Conservation (phyloP, 73 alveolate species). For the Paramecium pentaurelia region DNA sequence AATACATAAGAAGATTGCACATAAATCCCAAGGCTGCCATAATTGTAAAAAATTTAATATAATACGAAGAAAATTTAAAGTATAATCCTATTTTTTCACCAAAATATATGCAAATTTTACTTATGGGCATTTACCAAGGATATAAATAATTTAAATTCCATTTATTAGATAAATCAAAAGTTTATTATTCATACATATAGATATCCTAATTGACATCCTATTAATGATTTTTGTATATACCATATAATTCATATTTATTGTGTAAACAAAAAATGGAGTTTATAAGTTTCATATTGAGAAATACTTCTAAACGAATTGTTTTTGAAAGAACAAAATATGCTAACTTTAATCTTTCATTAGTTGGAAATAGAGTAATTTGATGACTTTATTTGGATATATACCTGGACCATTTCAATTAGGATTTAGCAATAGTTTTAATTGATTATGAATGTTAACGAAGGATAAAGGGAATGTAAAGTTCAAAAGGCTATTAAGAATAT, state of each 20-base stretch:
- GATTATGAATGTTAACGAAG: not conserved
- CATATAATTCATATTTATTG: not conserved
- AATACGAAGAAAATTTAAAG: not conserved
- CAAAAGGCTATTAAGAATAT: not conserved
- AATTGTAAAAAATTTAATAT: not conserved
- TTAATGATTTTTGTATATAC: not conserved
- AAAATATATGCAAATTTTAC: constrained; percentile 43
- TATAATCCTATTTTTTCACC: constrained; percentile 61
- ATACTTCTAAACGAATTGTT: not conserved
- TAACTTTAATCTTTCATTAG: not conserved
- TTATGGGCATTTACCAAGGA: constrained; percentile 23
- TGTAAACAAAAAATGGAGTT: not conserved
- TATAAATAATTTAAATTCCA: not conserved
- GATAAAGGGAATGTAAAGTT: not conserved
- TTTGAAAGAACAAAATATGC: not conserved
- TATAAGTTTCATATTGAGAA: not conserved
- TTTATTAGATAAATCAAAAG: not conserved
- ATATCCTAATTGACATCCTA: not conserved
- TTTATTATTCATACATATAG: not conserved
- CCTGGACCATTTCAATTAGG: not conserved
- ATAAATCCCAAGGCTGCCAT: constrained; percentile 28
- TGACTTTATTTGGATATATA: not conserved
- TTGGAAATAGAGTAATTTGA: not conserved
- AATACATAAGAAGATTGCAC: not conserved
- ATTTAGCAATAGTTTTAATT: not conserved